Percentiles rank a stretch among this genome's conserved stretches.
phyloP scores from a whole-genome alignment of 2,329 filamentous ascomycete genomes.

The Zymoseptoria pseudotritici region DNA sequence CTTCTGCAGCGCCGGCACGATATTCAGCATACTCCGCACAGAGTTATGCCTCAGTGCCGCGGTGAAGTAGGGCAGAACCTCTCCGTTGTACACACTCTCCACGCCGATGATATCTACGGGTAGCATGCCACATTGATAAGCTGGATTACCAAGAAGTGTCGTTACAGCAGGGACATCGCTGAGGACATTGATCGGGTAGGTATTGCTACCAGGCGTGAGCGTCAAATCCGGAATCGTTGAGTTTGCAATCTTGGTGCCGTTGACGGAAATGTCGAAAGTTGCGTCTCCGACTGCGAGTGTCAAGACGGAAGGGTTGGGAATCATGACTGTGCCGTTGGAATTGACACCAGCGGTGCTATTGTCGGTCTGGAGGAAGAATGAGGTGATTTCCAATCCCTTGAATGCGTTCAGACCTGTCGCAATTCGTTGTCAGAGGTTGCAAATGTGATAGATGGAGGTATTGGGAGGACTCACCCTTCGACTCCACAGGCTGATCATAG shows the following conservation, averaged over 20 bases:
- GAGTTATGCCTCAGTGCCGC: background rate
- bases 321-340: conserved; percentile 52
- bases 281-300: conserved; percentile 62
- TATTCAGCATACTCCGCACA: background rate
- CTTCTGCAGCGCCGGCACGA: background rate
- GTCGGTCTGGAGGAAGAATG: conserved; percentile 35
- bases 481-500: conserved; percentile 50
- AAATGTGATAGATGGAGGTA: background rate
- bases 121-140: conserved; percentile 49
- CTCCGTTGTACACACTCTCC: background rate
- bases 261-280: conserved; percentile 53
- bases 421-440: background rate
- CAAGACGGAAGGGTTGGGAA: conserved; percentile 58
- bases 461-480: conserved; percentile 43
- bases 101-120: conserved; percentile 27
- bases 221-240: conserved; percentile 52
- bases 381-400: conserved; percentile 46
- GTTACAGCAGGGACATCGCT: conserved; percentile 44
- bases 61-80: background rate
- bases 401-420: conserved; percentile 51
- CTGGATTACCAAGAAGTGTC: conserved; percentile 33
- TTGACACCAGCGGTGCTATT: conserved; percentile 44
- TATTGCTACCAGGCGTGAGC: conserved; percentile 53
- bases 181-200: conserved; percentile 47
- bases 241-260: conserved; percentile 46